Conservation (phyloP, 306 rosid genomes). For the Quercus variabilis region DNA sequence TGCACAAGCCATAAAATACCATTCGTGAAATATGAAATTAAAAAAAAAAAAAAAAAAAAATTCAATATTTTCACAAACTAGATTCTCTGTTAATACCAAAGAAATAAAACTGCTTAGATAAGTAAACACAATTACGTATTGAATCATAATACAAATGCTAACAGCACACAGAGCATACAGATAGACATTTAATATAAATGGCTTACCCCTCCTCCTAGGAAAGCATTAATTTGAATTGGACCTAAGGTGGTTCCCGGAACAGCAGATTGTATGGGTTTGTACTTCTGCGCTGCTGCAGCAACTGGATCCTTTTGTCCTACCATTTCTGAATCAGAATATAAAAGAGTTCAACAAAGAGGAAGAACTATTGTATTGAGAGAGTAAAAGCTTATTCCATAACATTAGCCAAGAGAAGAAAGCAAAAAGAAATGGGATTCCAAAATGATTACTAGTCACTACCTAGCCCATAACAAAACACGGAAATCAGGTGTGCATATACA, state of each 20-base stretch:
- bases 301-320: slow-evolving; percentile 76
- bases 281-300: slow-evolving; percentile 90
- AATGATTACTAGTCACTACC: not conserved
- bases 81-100: not conserved
- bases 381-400: slow-evolving; percentile 13
- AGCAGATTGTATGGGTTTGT: slow-evolving; percentile 92
- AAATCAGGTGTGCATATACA: not conserved
- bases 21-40: not conserved
- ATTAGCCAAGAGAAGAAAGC: not conserved
- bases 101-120: not conserved
- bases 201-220: slow-evolving; percentile 90
- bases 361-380: not conserved
- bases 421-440: not conserved
- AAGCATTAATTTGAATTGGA: slow-evolving; percentile 90
- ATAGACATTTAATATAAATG: slow-evolving; percentile 12
- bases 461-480: not conserved
- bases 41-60: no score
- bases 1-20: slow-evolving; percentile 20
- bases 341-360: slow-evolving; percentile 22
- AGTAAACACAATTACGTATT: not conserved
- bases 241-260: slow-evolving; percentile 98
- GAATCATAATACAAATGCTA: not conserved
- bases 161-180: not conserved
- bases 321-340: slow-evolving; percentile 48
- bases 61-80: not conserved